Conservation (phyloP, 192 early-diverging fungal species). For the Mortierella claussenii region DNA sequence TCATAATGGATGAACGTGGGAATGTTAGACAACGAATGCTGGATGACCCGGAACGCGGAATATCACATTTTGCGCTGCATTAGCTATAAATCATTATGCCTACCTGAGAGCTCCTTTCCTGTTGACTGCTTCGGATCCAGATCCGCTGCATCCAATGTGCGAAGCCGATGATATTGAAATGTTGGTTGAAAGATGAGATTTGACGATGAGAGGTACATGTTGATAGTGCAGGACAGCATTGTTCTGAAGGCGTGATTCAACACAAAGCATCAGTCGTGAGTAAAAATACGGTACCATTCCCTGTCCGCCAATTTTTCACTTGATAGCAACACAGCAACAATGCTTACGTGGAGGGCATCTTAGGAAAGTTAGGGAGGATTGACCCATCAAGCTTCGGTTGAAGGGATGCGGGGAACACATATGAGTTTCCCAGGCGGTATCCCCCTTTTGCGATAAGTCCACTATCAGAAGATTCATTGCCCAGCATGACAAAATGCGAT, state of each 20-base stretch:
- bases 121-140: slow-evolving; percentile 10
- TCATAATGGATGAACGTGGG: background rate
- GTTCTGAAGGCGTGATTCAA: slow-evolving; percentile 21
- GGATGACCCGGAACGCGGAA: no score
- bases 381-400: slow-evolving; percentile 30
- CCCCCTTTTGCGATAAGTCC: slow-evolving; percentile 40
- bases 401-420: slow-evolving; percentile 44
- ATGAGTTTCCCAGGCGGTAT: slow-evolving; percentile 32
- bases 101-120: slow-evolving; percentile 27
- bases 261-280: no score
- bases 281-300: background rate
- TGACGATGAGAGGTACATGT: slow-evolving; percentile 36
- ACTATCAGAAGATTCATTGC: no score
- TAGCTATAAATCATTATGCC: no score
- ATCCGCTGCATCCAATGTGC: slow-evolving; percentile 19
- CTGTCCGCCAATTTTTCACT: background rate
- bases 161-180: slow-evolving; percentile 48
- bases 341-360: slow-evolving; percentile 42
- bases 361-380: slow-evolving; percentile 33
- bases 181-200: slow-evolving; percentile 48
- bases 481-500: no score
- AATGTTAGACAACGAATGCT: background rate
- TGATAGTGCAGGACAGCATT: slow-evolving; percentile 48
- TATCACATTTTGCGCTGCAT: no score
- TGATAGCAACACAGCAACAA: no score